These are phyloP conservation scores for Polygonum maritimum DNA, from an alignment of 148 eudicot genomes.

Conservation along the genomic window DNA sequence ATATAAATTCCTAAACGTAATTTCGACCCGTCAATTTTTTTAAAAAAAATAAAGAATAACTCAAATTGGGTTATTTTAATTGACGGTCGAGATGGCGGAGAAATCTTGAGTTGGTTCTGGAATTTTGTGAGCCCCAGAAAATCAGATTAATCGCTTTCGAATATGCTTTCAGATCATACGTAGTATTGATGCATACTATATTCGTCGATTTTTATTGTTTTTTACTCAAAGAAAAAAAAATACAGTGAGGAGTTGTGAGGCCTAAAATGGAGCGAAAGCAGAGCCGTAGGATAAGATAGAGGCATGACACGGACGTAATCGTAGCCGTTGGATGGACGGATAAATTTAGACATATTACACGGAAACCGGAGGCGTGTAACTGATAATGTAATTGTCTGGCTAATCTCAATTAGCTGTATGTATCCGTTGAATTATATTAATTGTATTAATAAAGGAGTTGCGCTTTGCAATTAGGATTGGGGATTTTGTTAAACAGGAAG, in stretches of 20 bases:
- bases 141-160: background rate
- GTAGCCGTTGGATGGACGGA: background rate
- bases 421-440: background rate
- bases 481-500: too few species aligned
- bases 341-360: background rate
- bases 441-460: background rate
- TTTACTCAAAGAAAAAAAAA: background rate
- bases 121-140: background rate
- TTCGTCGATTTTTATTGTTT: background rate
- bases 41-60: background rate
- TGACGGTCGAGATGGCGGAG: background rate
- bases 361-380: background rate
- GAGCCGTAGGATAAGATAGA: slow-evolving; percentile 4
- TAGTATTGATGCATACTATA: background rate
- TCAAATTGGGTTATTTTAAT: background rate
- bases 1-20: background rate
- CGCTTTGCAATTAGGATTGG: too few species aligned
- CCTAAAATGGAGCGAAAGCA: background rate
- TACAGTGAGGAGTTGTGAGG: background rate
- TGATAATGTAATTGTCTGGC: background rate
- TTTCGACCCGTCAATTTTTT: background rate
- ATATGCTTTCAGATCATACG: background rate
- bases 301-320: background rate
- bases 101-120: background rate
- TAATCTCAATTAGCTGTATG: background rate